Evolutionary conservation across 2,329 filamentous ascomycete species (phyloP).

Genomic region (Rutstroemia sydowiana): DNA sequence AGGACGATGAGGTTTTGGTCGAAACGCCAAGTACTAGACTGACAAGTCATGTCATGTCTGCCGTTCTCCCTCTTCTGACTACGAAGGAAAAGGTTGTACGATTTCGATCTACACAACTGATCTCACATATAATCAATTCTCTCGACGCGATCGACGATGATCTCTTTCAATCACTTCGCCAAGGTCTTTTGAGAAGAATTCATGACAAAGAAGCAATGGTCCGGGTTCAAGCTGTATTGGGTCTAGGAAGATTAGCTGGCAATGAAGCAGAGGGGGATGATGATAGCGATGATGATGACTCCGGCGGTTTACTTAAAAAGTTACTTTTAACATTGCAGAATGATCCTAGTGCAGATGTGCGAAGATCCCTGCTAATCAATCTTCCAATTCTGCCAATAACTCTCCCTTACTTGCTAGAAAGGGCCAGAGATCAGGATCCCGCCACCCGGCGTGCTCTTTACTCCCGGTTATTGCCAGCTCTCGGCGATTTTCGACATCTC

Average conservation of each 20-base stretch:
- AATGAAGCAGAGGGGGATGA: slow-evolving; percentile 68
- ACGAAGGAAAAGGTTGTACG: slow-evolving; percentile 91
- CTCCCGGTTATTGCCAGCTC: slow-evolving; percentile 72
- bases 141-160: slow-evolving; percentile 89
- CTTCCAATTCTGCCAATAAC: slow-evolving; percentile 79
- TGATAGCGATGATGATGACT: slow-evolving; percentile 61
- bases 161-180: slow-evolving; percentile 73
- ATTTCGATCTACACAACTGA: slow-evolving; percentile 81
- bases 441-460: slow-evolving; percentile 81
- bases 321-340: slow-evolving; percentile 85
- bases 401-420: slow-evolving; percentile 79
- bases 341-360: slow-evolving; percentile 88
- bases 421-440: slow-evolving; percentile 82
- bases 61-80: slow-evolving; percentile 66
- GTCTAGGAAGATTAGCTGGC: slow-evolving; percentile 75
- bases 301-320: slow-evolving; percentile 69
- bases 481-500: slow-evolving; percentile 91
- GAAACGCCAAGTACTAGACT: slow-evolving; percentile 82
- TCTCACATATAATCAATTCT: slow-evolving; percentile 87
- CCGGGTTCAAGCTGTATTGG: slow-evolving; percentile 83
- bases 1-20: slow-evolving; percentile 62
- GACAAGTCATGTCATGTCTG: slow-evolving; percentile 64
- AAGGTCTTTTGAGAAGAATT: slow-evolving; percentile 75
- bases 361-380: slow-evolving; percentile 80
- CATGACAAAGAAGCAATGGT: slow-evolving; percentile 93